These are phyloP conservation scores for Pythium phragmitis DNA, from an alignment of 352 stramenopile genomes.

Conservation along the genomic window DNA sequence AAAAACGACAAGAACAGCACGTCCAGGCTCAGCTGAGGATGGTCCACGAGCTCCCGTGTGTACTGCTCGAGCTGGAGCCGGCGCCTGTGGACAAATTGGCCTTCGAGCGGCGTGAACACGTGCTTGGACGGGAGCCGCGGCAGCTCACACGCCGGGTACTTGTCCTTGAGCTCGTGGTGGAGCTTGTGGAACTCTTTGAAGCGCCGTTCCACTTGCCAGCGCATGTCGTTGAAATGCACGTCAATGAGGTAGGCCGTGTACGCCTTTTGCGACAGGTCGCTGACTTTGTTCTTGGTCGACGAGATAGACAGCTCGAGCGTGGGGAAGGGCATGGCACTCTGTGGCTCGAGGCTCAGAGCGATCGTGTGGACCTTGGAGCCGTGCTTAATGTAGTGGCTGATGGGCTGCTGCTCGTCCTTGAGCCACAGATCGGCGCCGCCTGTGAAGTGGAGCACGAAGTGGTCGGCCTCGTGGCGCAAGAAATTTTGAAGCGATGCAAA, in stretches of 20 bases:
- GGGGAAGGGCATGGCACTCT: constrained; percentile 64
- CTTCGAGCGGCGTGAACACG: constrained; percentile 64
- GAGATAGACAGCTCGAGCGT: constrained; percentile 60
- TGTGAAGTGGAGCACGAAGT: constrained; percentile 43
- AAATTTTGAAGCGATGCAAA: constrained; percentile 29
- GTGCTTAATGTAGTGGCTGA: constrained; percentile 42
- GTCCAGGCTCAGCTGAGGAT: constrained; percentile 49
- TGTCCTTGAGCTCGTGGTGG: constrained; percentile 69
- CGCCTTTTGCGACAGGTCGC: constrained; percentile 66
- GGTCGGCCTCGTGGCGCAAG: constrained; percentile 39
- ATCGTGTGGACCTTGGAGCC: constrained; percentile 27
- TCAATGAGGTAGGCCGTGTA: constrained; percentile 78
- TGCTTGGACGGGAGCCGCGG: constrained; percentile 62
- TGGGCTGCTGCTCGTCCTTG: constrained; percentile 46
- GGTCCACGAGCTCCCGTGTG: constrained; percentile 45
- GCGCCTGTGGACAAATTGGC: constrained; percentile 58
- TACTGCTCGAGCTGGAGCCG: constrained; percentile 72
- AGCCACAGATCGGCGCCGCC: constrained; percentile 41
- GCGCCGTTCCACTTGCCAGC: constrained; percentile 63
- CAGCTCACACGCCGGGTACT: constrained; percentile 36
- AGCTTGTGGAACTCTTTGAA: constrained; percentile 67
- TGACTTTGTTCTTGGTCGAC: constrained; percentile 74
- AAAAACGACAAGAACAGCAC: constrained; percentile 78
- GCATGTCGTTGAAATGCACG: constrained; percentile 65
- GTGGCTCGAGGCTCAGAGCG: constrained; percentile 31